Conservation (phyloP, 2,329 filamentous ascomycete species). For the Stromatinia cepivora region DNA sequence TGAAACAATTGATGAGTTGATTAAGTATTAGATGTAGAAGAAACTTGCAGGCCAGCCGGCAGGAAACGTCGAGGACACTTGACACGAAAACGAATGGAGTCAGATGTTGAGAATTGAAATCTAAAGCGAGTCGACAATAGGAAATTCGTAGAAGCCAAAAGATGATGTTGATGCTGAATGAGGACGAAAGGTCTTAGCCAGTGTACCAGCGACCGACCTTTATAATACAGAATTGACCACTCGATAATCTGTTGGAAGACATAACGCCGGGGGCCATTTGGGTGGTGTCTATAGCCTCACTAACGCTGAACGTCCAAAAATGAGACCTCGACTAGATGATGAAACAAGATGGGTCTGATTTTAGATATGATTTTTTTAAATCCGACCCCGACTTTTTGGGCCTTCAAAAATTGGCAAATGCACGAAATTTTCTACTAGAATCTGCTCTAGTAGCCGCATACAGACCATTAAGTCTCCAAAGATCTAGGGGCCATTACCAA, state of each 20-base stretch:
- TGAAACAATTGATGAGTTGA: slow-evolving; percentile 18
- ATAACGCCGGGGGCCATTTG: slow-evolving; percentile 19
- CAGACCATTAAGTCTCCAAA: slow-evolving; percentile 17
- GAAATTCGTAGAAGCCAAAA: slow-evolving; percentile 9
- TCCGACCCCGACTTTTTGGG: slow-evolving; percentile 19
- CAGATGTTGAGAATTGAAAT: slow-evolving; percentile 18
- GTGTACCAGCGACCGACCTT: slow-evolving; percentile 21
- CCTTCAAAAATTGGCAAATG: slow-evolving; percentile 13
- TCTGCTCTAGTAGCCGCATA: slow-evolving; percentile 21
- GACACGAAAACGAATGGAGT: slow-evolving; percentile 21
- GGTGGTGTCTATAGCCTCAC: slow-evolving; percentile 23
- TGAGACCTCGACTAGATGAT: slow-evolving; percentile 22
- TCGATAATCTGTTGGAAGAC: slow-evolving; percentile 21
- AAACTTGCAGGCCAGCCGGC: slow-evolving; percentile 17
- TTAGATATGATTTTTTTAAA: slow-evolving; percentile 18
- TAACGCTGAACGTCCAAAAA: slow-evolving; percentile 23
- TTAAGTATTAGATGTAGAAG: slow-evolving; percentile 13
- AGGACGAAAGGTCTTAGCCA: slow-evolving; percentile 25
- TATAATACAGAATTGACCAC: slow-evolving; percentile 24
- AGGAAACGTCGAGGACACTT: slow-evolving; percentile 19
- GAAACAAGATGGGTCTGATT: slow-evolving; percentile 23
- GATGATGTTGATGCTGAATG: slow-evolving; percentile 19
- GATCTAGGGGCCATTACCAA: slow-evolving; percentile 11
- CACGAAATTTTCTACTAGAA: slow-evolving; percentile 15
- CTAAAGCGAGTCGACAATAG: slow-evolving; percentile 20